A percentile compares a stretch with the other conserved stretches of the same genome.
Evolutionary conservation across 75 land plant species (phyloP).

Genomic region (Pinus taeda): DNA sequence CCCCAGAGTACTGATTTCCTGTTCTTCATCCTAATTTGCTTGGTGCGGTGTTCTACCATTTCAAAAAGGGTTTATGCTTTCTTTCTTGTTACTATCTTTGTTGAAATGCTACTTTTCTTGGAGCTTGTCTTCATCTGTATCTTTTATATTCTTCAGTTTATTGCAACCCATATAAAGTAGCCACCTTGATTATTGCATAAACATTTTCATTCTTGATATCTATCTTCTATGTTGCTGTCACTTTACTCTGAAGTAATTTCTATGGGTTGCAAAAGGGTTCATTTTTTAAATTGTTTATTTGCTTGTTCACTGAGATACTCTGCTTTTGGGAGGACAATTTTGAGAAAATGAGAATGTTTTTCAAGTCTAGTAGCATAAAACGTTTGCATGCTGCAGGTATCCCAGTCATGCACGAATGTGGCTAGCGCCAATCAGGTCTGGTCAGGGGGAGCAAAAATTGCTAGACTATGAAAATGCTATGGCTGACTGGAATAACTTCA

Average conservation of each 20-base stretch:
- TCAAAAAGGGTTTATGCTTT: too few relatives aligned
- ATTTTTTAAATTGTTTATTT: too few relatives aligned
- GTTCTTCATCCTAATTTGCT: neutral
- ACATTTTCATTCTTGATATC: neutral
- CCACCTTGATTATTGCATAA: neutral
- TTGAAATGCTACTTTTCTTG: neutral
- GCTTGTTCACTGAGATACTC: too few relatives aligned
- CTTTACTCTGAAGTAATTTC: neutral
- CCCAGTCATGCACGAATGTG: constrained; percentile 99
- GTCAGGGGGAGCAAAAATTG: constrained; percentile 70
- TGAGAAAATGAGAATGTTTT: neutral
- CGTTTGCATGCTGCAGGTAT: constrained; percentile 53
- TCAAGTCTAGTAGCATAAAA: neutral
- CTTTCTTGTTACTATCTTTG: neutral
- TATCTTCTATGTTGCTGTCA: neutral
- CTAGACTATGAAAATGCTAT: constrained; percentile 74
- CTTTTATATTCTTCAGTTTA: neutral
- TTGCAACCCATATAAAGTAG: neutral
- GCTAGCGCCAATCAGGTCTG: constrained; percentile 89
- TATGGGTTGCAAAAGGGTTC: neutral
- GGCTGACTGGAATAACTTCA: constrained; percentile 79
- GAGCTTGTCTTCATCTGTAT: neutral
- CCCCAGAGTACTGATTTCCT: neutral
- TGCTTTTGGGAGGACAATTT: too few relatives aligned
- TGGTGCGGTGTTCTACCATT: neutral